Evolutionary conservation across 495 filamentous ascomycete genomes (phyloP).

Genomic region (Penicillium paxilli): DNA sequence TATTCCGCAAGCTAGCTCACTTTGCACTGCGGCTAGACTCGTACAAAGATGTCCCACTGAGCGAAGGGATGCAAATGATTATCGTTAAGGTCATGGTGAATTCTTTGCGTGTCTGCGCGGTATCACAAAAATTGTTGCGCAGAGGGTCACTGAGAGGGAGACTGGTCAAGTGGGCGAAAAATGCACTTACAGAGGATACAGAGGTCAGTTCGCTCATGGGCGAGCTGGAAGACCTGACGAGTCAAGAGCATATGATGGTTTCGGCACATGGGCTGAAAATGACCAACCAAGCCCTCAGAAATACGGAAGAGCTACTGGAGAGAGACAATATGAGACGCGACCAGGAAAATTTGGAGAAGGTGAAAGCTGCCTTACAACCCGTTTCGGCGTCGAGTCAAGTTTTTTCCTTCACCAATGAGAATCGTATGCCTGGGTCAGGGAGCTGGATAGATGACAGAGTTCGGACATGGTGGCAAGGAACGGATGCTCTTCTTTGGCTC

Average conservation of each 20-base stretch:
- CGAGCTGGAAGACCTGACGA: slow-evolving; percentile 8
- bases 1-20: neutral
- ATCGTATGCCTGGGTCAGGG: slow-evolving; percentile 3
- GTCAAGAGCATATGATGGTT: slow-evolving; percentile 7
- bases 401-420: neutral
- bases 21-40: neutral
- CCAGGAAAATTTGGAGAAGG: neutral
- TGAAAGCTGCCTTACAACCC: neutral
- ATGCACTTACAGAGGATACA: slow-evolving; percentile 3
- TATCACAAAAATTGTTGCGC: slow-evolving; percentile 13
- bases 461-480: slow-evolving; percentile 2
- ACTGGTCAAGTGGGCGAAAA: slow-evolving; percentile 3
- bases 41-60: neutral
- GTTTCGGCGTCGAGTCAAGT: slow-evolving; percentile 5
- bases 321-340: neutral
- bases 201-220: neutral
- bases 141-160: slow-evolving; percentile 9
- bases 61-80: neutral
- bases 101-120: slow-evolving; percentile 24
- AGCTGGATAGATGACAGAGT: slow-evolving; percentile 9
- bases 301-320: neutral
- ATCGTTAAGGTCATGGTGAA: slow-evolving; percentile 21
- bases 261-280: slow-evolving; percentile 4
- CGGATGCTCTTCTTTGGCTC: slow-evolving; percentile 29
- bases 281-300: slow-evolving; percentile 5